Base-by-base conservation (phyloP, 2,329 filamentous ascomycete species). In the Dactylellina haptotyla region DNA sequence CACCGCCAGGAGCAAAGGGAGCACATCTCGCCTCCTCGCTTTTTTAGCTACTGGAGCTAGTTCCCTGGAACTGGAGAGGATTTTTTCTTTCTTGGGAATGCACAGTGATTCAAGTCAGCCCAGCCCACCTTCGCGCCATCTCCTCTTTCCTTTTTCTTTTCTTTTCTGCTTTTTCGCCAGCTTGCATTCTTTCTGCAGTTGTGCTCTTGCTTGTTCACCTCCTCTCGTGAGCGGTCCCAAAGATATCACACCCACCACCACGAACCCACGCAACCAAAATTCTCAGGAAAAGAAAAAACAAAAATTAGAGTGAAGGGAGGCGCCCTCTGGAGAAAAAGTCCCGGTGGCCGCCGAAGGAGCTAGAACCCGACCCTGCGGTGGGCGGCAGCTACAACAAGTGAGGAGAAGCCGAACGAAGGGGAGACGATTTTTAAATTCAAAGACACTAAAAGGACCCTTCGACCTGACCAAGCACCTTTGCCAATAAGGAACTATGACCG, bases 181-280 rank as follows among this genome's bases (percentile, higher is more conserved):
- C 69, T 73, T 61, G 69, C 69, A 73, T 73, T 62, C 69, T 72
- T 54, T 26, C 59, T 51, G 56, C 45, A n/a, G n/a, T n/a, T n/a
- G n/a, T n/a, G n/a, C n/a, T n/a, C n/a, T n/a, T n/a, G n/a, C n/a
- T n/a, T n/a, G n/a, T 66, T 67, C 61, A 72, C 59, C 66, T 71
- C 66, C 51, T 61, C 61, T 73, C 56, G 69, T 66, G 62, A 56
- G 61, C 69, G 61, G 69, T 66, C 30, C 69, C 69, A 73, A 73
- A 73, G 69, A 73, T 62, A 73, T 73, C 69, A 73, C 69, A 61
- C 69, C 50, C 58, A 54, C 59, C 51, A 50, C 32, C 43, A 53
- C 56, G 32, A 50, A 56, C 37, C 37, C 48, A 41, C 16, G n/a
- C 37, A 63, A 64, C 51, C 30, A 58, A 65, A 43, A 59, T 20